phyloP scores from a whole-genome alignment of 1,139 yeast genomes.

The Kurtzmaniella quercitrusa region DNA sequence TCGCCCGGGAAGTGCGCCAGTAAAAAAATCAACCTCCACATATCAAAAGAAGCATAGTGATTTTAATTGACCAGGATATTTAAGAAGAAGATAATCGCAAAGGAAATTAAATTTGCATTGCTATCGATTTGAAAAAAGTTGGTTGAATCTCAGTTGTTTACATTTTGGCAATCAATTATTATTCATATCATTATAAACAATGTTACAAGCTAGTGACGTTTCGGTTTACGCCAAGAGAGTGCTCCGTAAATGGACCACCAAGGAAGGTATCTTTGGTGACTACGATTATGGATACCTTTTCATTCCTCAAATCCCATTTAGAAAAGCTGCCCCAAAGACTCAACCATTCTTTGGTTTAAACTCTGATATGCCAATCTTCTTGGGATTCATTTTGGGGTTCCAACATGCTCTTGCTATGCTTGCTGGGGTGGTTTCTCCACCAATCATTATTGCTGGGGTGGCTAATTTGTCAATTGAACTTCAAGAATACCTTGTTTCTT shows the following conservation, averaged over 20 bases:
- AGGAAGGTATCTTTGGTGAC: conserved; percentile 76
- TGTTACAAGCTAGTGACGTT: conserved; percentile 10
- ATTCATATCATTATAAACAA: not conserved
- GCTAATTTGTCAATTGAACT: conserved; percentile 51
- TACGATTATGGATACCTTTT: conserved; percentile 76
- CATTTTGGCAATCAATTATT: too few relatives aligned
- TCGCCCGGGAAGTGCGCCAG: not conserved
- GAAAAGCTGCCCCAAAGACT: conserved; percentile 43
- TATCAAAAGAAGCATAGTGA: not conserved
- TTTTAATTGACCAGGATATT: too few relatives aligned
- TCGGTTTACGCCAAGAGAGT: conserved; percentile 19
- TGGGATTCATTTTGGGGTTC: conserved; percentile 74
- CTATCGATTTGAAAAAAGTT: not conserved
- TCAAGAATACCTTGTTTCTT: conserved; percentile 71
- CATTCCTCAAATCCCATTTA: conserved; percentile 72
- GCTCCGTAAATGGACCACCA: conserved; percentile 53
- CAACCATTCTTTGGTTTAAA: conserved; percentile 81
- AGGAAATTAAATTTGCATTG: not conserved
- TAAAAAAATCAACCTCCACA: not conserved
- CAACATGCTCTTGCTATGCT: conserved; percentile 88
- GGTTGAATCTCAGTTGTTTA: not conserved
- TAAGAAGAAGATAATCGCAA: not conserved
- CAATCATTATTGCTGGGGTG: conserved; percentile 58
- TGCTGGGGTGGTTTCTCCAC: conserved; percentile 89
- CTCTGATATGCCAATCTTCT: conserved; percentile 70